phyloP scores from a whole-genome alignment of 805 yeast genomes.

The Danielozyma ontarioensis region DNA sequence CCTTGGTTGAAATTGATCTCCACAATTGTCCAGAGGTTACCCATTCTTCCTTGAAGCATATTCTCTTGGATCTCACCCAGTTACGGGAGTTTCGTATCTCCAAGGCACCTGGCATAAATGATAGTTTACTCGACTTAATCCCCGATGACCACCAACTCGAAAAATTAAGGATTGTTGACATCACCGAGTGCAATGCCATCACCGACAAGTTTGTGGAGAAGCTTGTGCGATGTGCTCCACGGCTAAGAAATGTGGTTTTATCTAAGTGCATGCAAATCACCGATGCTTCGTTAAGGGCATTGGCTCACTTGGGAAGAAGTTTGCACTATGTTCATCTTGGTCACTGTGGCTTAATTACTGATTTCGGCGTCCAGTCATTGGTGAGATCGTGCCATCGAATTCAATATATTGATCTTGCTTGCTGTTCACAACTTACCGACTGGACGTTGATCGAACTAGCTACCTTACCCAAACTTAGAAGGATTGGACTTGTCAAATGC shows the following conservation, averaged over 20 bases:
- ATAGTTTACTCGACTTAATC: slow-evolving; percentile 52
- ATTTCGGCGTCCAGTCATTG: slow-evolving; percentile 72
- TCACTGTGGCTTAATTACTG: slow-evolving; percentile 88
- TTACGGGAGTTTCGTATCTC: slow-evolving; percentile 82
- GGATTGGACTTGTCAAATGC: slow-evolving; percentile 94
- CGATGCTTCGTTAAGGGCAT: slow-evolving; percentile 67
- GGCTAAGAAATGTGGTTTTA: slow-evolving; percentile 78
- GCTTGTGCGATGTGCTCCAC: slow-evolving; percentile 74
- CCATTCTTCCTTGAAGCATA: slow-evolving; percentile 51
- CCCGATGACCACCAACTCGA: slow-evolving; percentile 50
- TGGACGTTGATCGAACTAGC: slow-evolving; percentile 73
- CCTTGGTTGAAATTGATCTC: slow-evolving; percentile 84
- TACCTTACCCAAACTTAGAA: slow-evolving; percentile 68
- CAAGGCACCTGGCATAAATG: slow-evolving; percentile 64
- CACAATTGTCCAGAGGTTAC: slow-evolving; percentile 75
- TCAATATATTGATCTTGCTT: slow-evolving; percentile 91
- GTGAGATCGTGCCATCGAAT: slow-evolving; percentile 77
- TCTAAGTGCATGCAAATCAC: slow-evolving; percentile 87
- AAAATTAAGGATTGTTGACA: slow-evolving; percentile 73
- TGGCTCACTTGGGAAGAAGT: slow-evolving; percentile 70
- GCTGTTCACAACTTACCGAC: slow-evolving; percentile 87
- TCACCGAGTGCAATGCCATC: slow-evolving; percentile 76
- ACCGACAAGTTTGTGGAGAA: slow-evolving; percentile 75
- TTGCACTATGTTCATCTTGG: slow-evolving; percentile 90
- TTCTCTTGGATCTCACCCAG: slow-evolving; percentile 61